Evolutionary conservation across 495 filamentous ascomycete species (phyloP).

Genomic region (Penicillium turbatum): DNA sequence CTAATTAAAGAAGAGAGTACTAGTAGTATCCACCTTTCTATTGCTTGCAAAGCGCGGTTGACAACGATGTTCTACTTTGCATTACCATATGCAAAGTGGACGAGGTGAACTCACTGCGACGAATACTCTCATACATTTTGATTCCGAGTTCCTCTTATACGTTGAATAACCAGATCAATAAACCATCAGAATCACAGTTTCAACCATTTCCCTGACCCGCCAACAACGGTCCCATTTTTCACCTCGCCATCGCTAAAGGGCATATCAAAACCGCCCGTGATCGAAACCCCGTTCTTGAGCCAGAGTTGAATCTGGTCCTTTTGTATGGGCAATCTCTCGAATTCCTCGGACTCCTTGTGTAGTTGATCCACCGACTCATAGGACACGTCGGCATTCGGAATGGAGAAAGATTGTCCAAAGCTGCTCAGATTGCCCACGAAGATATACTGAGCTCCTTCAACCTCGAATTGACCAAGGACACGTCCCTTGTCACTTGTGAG

Average conservation of each 20-base stretch:
- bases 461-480: constrained; percentile 11
- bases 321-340: constrained; percentile 4
- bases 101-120: background rate
- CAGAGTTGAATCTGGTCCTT: constrained; percentile 8
- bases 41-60: background rate
- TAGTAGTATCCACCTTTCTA: background rate
- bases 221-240: constrained; percentile 1
- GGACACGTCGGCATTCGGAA: constrained; percentile 4
- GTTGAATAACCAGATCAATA: background rate
- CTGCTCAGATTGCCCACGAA: constrained; percentile 6
- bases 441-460: constrained; percentile 9
- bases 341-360: background rate
- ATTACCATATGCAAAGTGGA: background rate
- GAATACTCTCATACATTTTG: background rate
- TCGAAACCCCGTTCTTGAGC: constrained; percentile 6
- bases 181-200: background rate
- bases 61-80: too few species aligned
- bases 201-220: constrained; percentile 5
- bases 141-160: background rate
- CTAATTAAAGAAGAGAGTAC: background rate
- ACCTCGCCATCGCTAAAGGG: constrained; percentile 7
- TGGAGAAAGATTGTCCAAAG: constrained; percentile 3
- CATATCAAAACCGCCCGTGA: constrained; percentile 9
- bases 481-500: constrained; percentile 9
- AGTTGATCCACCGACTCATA: constrained; percentile 7